Evolutionary conservation across 2,329 filamentous ascomycete species (phyloP), one percentile per base, ranked within the genome.

Genomic region (Celoporthe dispersa): DNA sequence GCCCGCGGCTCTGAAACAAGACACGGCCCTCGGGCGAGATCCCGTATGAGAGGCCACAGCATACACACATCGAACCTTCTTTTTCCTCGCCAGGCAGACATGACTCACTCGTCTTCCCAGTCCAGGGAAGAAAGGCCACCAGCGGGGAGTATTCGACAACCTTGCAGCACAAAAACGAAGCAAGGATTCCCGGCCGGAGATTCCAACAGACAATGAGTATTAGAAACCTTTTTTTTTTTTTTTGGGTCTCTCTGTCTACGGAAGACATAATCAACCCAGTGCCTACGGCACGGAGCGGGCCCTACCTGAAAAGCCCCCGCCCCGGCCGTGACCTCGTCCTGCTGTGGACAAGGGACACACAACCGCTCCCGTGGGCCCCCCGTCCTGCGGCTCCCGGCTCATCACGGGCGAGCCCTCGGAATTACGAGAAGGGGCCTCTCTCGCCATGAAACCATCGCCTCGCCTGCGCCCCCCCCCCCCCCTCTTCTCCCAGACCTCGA

Each of bases 211-310:
- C 12, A 31, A 9, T 48, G 44, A 48, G 22, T 7, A 37, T 9
- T 9, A 31, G 25, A 33, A 55, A 55, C 25, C 6, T 31, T 55
- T 2, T 55, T 2, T 19, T 44, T 48, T n/a, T 8, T 9, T n/a
- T n/a, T n/a, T n/a, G n/a, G n/a, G n/a, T n/a, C n/a, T n/a, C n/a
- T n/a, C n/a, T n/a, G n/a, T n/a, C n/a, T 5, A 16, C 11, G 16
- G 22, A 28, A 28, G 25, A 55, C 11, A 28, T 7, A 31, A 25
- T 3, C 1, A 5, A 25, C 25, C 51, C 53, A 57, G 53, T 33
- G 53, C 28, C 53, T 5, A 37, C 57, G 57, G 57, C 57, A 60
- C 57, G 57, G 33, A 60, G 57, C 57, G 57, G 31, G 22, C 31
- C 57, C 31, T 28, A 14, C 31, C 5, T 33, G 19, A n/a, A 9